Percentiles rank a stretch among this genome's conserved stretches.
These are phyloP conservation scores for Aspergillus wentii DNA, from an alignment of 495 filamentous ascomycete genomes.

Conservation along the genomic window DNA sequence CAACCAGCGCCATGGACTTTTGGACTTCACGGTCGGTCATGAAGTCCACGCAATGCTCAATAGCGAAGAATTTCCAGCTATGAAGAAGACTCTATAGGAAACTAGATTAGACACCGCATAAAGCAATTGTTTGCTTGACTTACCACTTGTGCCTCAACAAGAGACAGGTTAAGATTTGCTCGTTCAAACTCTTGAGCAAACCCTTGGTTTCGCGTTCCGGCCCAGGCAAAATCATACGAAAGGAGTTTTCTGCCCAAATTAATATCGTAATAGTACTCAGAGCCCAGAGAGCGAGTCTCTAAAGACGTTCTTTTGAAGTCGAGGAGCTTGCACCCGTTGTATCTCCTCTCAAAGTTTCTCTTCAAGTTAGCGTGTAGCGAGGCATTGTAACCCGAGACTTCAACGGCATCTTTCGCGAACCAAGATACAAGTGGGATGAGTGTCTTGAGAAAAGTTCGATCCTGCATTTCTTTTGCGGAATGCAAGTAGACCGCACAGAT, in stretches of 20 bases:
- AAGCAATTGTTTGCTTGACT: slow-evolving; percentile 23
- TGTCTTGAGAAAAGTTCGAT: slow-evolving; percentile 58
- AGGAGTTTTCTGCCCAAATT: slow-evolving; percentile 69
- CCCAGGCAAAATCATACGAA: slow-evolving; percentile 71
- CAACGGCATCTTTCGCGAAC: slow-evolving; percentile 67
- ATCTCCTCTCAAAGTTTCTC: slow-evolving; percentile 76
- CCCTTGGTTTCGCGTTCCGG: slow-evolving; percentile 58
- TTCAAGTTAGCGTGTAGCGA: slow-evolving; percentile 82
- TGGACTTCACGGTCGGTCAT: slow-evolving; percentile 57
- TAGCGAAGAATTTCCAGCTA: slow-evolving; percentile 83
- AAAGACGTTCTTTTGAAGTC: slow-evolving; percentile 75
- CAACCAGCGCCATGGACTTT: slow-evolving; percentile 60
- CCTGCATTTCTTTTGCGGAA: slow-evolving; percentile 67
- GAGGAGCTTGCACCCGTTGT: slow-evolving; percentile 59
- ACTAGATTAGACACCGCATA: slow-evolving; percentile 4
- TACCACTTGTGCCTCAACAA: slow-evolving; percentile 89
- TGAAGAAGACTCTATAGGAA: slow-evolving; percentile 62
- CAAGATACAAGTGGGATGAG: slow-evolving; percentile 72
- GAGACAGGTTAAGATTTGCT: slow-evolving; percentile 84
- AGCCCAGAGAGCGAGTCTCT: slow-evolving; percentile 56
- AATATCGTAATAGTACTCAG: slow-evolving; percentile 77
- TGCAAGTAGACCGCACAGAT: slow-evolving; percentile 90
- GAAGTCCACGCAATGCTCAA: slow-evolving; percentile 74
- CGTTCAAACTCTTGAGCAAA: slow-evolving; percentile 74
- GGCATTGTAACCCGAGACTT: slow-evolving; percentile 70